Base-by-base conservation (phyloP, 495 filamentous ascomycete genomes). In the Penicillium maclennaniae region DNA sequence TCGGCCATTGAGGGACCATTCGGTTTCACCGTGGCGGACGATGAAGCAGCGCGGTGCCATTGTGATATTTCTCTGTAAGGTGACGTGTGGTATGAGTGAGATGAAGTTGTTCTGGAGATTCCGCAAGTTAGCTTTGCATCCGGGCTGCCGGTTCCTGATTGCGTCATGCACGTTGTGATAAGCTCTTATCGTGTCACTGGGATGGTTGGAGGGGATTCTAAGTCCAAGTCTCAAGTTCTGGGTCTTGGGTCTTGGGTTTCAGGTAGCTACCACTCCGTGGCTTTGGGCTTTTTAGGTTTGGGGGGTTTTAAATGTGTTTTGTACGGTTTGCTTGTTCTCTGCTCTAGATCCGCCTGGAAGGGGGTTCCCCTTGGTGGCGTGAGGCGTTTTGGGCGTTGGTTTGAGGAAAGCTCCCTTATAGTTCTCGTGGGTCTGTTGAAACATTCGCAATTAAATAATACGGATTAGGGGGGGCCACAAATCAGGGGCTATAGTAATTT, bases 1-100 rank as follows among this genome's bases (percentile, higher is more conserved):
- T 20, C 87, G 84, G 52, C 92, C 93, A 62, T 89, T 91, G 37
- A 97, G 81, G 1, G 92, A 96, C 93, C 93, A 98, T 79, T 95
- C 90, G 3, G 93, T 98, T 72, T 98, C 93, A 71, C 87, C 87
- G 66, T 98, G 93, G 58, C 93, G 88, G 73, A 93, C 77, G 53
- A 98, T 87, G 79, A 97, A 97, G 68, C 91, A 86, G 45, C 91
- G 81, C 6, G 93, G 91, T 9, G 87, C 83, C 80, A 84, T 84
- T 61, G 9, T 16, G 10, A 5, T 23, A 2, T 23, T 39, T 40
- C 5, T 40, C 8, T 19, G 1, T n/a, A 57, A 23, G 38, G 16
- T 45, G 27, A 20, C 1, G 7, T 45, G 14, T 7, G 43, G 21
- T 16, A 16, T 6, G 19, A 12, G 8, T 34, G 31, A 34, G 31